Evolutionary conservation across 441 rosid genomes (phyloP).

Genomic region (Euphorbia corollata): DNA sequence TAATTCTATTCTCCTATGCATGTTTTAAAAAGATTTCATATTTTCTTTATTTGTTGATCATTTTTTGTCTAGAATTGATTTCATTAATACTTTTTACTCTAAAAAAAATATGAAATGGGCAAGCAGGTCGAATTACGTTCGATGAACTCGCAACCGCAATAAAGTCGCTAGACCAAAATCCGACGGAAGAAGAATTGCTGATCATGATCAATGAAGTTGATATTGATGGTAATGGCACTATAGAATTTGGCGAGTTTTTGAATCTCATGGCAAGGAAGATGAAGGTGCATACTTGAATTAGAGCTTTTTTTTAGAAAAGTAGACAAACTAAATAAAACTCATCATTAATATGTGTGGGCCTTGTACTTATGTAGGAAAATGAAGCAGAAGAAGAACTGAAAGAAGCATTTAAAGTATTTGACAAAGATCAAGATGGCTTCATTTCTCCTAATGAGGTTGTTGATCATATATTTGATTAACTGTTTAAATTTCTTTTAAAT

Average conservation of each 20-base stretch:
- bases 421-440: conserved; percentile 68
- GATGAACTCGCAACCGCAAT: conserved; percentile 51
- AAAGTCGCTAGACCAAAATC: conserved; percentile 42
- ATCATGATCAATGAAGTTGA: conserved; percentile 56
- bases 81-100: not conserved
- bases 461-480: not conserved
- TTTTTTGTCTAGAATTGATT: not conserved
- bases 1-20: not conserved
- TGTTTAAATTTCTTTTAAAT: not conserved
- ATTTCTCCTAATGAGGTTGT: conserved; percentile 62
- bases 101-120: not conserved
- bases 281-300: conserved; percentile 29
- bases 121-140: conserved; percentile 45
- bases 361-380: conserved; percentile 30
- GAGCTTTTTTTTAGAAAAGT: no score
- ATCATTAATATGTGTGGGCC: no score
- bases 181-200: conserved; percentile 56
- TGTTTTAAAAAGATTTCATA: not conserved
- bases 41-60: not conserved
- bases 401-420: conserved; percentile 64
- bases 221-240: conserved; percentile 43
- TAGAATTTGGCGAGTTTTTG: conserved; percentile 60
- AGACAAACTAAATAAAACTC: no score
- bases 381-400: conserved; percentile 50
- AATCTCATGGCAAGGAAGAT: conserved; percentile 57